phyloP scores from a whole-genome alignment of 495 filamentous ascomycete species.

The Margaritispora aquatica region DNA sequence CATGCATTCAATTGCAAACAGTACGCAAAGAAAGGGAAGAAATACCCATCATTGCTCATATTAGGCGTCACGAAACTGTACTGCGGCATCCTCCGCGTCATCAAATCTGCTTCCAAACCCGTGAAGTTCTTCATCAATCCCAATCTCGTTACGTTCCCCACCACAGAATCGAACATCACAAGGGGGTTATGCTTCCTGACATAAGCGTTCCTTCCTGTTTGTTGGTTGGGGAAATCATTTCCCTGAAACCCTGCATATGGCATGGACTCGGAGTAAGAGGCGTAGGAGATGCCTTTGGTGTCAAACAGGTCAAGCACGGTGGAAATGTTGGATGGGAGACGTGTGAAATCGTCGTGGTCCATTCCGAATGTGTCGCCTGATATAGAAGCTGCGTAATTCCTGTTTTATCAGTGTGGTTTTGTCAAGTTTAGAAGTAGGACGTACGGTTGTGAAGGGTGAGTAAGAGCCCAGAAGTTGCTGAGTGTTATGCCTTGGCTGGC shows the following conservation, averaged over 20 bases:
- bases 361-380: conserved; percentile 64
- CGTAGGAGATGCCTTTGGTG: conserved; percentile 61
- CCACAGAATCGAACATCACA: conserved; percentile 53
- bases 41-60: conserved; percentile 47
- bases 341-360: conserved; percentile 56
- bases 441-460: conserved; percentile 59
- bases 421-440: background rate
- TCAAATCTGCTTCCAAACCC: conserved; percentile 50
- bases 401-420: background rate
- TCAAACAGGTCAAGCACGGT: conserved; percentile 67
- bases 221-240: conserved; percentile 46
- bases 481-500: conserved; percentile 57
- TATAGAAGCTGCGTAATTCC: conserved; percentile 59
- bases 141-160: conserved; percentile 46
- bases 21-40: background rate
- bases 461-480: conserved; percentile 56
- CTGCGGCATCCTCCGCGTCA: conserved; percentile 52
- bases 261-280: conserved; percentile 45
- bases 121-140: conserved; percentile 62
- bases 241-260: conserved; percentile 55
- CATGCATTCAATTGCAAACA: background rate
- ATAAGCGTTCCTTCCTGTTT: conserved; percentile 52
- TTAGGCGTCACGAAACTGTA: conserved; percentile 71
- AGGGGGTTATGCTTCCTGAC: conserved; percentile 71
- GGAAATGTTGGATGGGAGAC: conserved; percentile 54